These are phyloP conservation scores for Neoconidiobolus thromboides DNA, from an alignment of 371 early-diverging fungal species.

Conservation along the genomic window DNA sequence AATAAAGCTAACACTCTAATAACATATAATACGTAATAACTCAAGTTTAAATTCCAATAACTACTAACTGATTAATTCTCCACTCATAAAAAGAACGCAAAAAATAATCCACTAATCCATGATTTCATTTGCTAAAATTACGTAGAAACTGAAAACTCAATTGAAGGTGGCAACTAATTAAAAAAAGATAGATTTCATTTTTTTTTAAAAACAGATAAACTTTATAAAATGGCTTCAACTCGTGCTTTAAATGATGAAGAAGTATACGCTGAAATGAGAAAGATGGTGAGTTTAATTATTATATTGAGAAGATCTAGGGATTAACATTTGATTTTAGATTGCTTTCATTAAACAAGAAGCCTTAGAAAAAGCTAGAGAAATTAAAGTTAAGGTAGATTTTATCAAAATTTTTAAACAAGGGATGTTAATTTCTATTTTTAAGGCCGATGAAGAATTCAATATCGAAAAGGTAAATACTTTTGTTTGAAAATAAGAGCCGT, in stretches of 20 bases:
- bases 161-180: no score
- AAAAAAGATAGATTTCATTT: no score
- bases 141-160: no score
- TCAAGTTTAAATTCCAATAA: no score
- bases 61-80: no score
- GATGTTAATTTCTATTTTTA: conserved; percentile 11
- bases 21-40: no score
- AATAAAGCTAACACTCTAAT: no score
- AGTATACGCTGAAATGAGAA: conserved; percentile 72
- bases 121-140: no score
- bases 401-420: conserved; percentile 1
- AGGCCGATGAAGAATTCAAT: conserved; percentile 90
- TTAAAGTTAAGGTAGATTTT: conserved; percentile 70
- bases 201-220: no score
- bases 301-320: not conserved
- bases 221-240: not conserved
- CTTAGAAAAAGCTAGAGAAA: conserved; percentile 90
- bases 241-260: conserved; percentile 81
- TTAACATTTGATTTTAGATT: conserved; percentile 19
- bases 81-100: no score
- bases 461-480: conserved; percentile 71
- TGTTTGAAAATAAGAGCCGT: not conserved
- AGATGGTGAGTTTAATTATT: conserved; percentile 38
- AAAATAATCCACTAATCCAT: no score
- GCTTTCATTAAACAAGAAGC: conserved; percentile 97